phyloP scores from a whole-genome alignment of 2,329 filamentous ascomycete genomes.

The Lasiodiplodia theobromae region DNA sequence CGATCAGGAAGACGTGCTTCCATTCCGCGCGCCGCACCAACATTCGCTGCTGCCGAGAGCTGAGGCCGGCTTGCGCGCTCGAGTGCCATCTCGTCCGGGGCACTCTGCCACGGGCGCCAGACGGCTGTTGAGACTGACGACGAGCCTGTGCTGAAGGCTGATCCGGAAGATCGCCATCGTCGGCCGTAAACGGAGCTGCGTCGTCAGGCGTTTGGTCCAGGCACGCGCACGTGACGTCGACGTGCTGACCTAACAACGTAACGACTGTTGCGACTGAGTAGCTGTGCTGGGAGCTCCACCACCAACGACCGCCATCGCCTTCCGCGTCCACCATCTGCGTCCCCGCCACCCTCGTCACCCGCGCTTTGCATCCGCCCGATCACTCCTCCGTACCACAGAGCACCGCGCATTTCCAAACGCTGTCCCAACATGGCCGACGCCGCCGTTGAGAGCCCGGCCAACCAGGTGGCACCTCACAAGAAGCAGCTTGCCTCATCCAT shows the following conservation, averaged over 20 bases:
- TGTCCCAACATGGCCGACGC: conserved; percentile 79
- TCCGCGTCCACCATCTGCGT: neutral
- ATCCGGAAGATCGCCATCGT: conserved; percentile 21
- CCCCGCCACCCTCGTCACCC: neutral
- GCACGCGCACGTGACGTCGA: neutral
- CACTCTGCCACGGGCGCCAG: neutral
- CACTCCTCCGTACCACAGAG: neutral
- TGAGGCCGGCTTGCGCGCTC: conserved; percentile 1
- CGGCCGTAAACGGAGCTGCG: neutral
- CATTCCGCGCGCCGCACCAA: neutral
- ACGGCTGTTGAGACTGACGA: conserved; percentile 12
- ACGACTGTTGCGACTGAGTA: conserved; percentile 2
- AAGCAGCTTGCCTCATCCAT: conserved; percentile 81
- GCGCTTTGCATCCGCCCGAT: neutral
- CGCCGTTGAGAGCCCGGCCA: conserved; percentile 80
- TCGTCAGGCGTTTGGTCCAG: neutral
- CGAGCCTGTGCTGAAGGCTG: conserved; percentile 21
- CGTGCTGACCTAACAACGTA: neutral
- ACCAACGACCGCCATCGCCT: conserved; percentile 1
- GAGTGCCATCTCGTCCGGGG: neutral
- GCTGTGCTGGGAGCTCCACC: conserved; percentile 16
- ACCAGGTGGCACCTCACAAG: conserved; percentile 77
- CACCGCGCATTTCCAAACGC: neutral
- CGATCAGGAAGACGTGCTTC: neutral
- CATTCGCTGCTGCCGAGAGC: neutral